Percentiles rank a stretch among this genome's conserved stretches.
Conservation (phyloP, 1,284 basidiomycete genomes). For the Cutaneotrichosporon daszewskae region DNA sequence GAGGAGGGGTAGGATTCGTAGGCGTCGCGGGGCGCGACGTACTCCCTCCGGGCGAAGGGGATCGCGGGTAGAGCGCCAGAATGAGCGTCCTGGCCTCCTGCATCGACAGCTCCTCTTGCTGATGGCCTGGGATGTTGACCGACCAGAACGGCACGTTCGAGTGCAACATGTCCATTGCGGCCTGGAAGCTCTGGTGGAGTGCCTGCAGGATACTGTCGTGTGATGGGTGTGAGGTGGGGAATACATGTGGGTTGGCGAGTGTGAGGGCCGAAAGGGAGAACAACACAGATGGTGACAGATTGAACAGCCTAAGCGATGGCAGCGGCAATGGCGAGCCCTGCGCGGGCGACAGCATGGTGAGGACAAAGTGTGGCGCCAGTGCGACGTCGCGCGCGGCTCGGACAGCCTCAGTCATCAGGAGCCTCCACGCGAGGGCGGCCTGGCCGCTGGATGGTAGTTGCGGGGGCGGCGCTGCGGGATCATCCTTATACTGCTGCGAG, state of each 20-base stretch:
- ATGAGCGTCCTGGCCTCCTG: slow-evolving; percentile 44
- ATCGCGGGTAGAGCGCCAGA: slow-evolving; percentile 40
- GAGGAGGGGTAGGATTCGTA: slow-evolving; percentile 42
- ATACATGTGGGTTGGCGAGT: slow-evolving; percentile 41
- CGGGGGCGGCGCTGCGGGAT: slow-evolving; percentile 40
- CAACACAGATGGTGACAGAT: slow-evolving; percentile 36
- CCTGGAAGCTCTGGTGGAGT: slow-evolving; percentile 37
- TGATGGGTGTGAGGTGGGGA: slow-evolving; percentile 31
- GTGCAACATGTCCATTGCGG: slow-evolving; percentile 36
- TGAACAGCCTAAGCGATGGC: slow-evolving; percentile 41
- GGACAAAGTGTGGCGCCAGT: slow-evolving; percentile 44
- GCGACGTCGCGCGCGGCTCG: slow-evolving; percentile 44
- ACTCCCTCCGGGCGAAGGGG: slow-evolving; percentile 19
- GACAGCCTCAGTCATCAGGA: slow-evolving; percentile 42
- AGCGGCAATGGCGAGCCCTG: slow-evolving; percentile 40
- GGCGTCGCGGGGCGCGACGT: slow-evolving; percentile 37
- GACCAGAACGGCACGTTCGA: slow-evolving; percentile 39
- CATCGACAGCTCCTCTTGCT: slow-evolving; percentile 37
- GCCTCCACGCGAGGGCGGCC: slow-evolving; percentile 42
- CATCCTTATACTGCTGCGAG: slow-evolving; percentile 39
- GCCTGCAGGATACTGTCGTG: slow-evolving; percentile 33
- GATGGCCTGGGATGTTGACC: slow-evolving; percentile 31
- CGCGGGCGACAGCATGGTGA: slow-evolving; percentile 42
- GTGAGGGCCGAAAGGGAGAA: slow-evolving; percentile 42
- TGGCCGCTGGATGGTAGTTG: slow-evolving; percentile 33